Conservation (phyloP, 768 basidiomycete species). For the Lactarius tabidus region DNA sequence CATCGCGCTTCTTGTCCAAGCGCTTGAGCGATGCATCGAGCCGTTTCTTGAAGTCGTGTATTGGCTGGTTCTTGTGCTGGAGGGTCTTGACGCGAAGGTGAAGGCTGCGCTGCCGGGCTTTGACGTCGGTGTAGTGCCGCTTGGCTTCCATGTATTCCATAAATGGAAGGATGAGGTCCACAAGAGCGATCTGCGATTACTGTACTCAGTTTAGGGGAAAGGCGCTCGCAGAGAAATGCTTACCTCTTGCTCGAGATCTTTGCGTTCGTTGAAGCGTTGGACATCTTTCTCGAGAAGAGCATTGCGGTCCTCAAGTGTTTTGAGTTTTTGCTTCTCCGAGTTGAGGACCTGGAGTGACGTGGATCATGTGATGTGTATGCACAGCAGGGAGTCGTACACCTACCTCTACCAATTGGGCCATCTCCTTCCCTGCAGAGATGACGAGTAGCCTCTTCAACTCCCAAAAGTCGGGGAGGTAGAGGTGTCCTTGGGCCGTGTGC, state of each 20-base stretch:
- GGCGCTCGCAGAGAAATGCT: constrained; percentile 15
- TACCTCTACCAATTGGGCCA: constrained; percentile 54
- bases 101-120: constrained; percentile 45
- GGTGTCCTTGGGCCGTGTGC: constrained; percentile 11
- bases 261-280: constrained; percentile 67
- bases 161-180: constrained; percentile 66
- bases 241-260: constrained; percentile 63
- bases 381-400: constrained; percentile 8
- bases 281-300: constrained; percentile 78
- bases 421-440: constrained; percentile 58
- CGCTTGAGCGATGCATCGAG: constrained; percentile 24
- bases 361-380: background rate
- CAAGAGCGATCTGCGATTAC: constrained; percentile 57
- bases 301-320: constrained; percentile 66
- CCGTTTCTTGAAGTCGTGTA: constrained; percentile 49
- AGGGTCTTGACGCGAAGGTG: constrained; percentile 49
- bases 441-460: constrained; percentile 32
- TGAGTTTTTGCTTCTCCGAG: constrained; percentile 51
- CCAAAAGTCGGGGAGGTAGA: constrained; percentile 9
- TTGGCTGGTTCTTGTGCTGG: constrained; percentile 62
- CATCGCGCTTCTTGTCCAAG: constrained; percentile 48
- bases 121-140: constrained; percentile 45
- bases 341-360: constrained; percentile 47
- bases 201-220: background rate
- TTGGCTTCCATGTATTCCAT: constrained; percentile 62